phyloP scores from a whole-genome alignment of 495 filamentous ascomycete species.

The Corynascus novoguineensis region DNA sequence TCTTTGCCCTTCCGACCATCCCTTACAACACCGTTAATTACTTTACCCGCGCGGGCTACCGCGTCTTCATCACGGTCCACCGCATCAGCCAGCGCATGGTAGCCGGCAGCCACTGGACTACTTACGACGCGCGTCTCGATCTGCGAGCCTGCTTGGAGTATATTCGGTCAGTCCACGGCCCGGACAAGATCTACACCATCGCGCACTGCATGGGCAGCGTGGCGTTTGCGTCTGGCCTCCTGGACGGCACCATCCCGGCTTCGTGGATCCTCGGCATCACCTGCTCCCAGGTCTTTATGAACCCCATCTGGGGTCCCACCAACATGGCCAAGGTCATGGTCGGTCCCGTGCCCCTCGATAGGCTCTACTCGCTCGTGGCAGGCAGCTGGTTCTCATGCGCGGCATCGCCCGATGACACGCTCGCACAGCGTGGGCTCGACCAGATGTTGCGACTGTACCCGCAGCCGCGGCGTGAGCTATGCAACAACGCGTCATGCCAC shows the following conservation, averaged over 20 bases:
- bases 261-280: constrained; percentile 58
- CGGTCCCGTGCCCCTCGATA: constrained; percentile 40
- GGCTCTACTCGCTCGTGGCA: constrained; percentile 40
- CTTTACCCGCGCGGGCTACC: constrained; percentile 55
- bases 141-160: constrained; percentile 52
- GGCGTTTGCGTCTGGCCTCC: constrained; percentile 52
- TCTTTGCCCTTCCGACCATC: constrained; percentile 61
- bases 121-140: constrained; percentile 59
- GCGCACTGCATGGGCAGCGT: constrained; percentile 65
- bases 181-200: constrained; percentile 52
- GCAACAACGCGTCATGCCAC: constrained; percentile 57
- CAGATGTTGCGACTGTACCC: constrained; percentile 58
- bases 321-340: constrained; percentile 55
- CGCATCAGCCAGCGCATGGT: constrained; percentile 53
- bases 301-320: constrained; percentile 52
- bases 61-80: constrained; percentile 53
- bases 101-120: constrained; percentile 51
- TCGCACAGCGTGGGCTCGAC: constrained; percentile 50
- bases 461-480: constrained; percentile 51
- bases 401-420: constrained; percentile 42
- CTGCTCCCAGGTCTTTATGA: constrained; percentile 60
- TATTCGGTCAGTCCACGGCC: constrained; percentile 38
- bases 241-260: constrained; percentile 58
- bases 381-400: constrained; percentile 53
- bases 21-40: constrained; percentile 60